Percentiles rank a stretch among this genome's conserved stretches.
phyloP scores from a whole-genome alignment of 2,329 filamentous ascomycete genomes.

The Aureobasidium lini region DNA sequence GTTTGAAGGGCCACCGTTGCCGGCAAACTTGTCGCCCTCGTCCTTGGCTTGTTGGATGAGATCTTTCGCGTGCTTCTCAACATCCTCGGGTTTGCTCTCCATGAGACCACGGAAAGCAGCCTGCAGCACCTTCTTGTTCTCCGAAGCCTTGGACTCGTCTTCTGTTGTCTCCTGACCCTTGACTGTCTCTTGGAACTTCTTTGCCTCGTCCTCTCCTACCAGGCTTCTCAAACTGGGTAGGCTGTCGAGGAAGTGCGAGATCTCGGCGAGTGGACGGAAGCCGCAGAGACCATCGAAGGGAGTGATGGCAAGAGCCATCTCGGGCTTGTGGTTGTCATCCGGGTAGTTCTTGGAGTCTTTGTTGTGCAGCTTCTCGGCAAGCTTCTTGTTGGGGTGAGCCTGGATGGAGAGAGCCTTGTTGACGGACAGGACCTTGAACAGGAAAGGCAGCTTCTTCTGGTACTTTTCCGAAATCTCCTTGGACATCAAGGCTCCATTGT shows the following conservation, averaged over 20 bases:
- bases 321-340: slow-evolving; percentile 98
- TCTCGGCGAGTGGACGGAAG: slow-evolving; percentile 81
- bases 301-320: slow-evolving; percentile 98
- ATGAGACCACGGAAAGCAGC: slow-evolving; percentile 72
- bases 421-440: slow-evolving; percentile 97
- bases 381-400: slow-evolving; percentile 65
- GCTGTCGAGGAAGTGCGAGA: slow-evolving; percentile 70
- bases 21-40: slow-evolving; percentile 67
- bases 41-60: slow-evolving; percentile 64
- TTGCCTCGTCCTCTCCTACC: slow-evolving; percentile 41
- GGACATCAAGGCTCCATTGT: slow-evolving; percentile 78
- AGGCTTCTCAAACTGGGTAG: slow-evolving; percentile 47
- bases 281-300: slow-evolving; percentile 94
- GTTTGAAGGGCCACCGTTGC: slow-evolving; percentile 60
- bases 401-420: slow-evolving; percentile 95
- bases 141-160: slow-evolving; percentile 36
- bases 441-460: slow-evolving; percentile 77
- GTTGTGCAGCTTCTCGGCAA: slow-evolving; percentile 80
- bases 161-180: slow-evolving; percentile 46
- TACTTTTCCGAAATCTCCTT: slow-evolving; percentile 65
- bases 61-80: slow-evolving; percentile 58
- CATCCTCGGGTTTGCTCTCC: slow-evolving; percentile 60
- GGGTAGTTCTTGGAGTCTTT: slow-evolving; percentile 91
- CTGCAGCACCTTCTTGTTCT: slow-evolving; percentile 73
- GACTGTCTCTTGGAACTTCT: slow-evolving; percentile 38